phyloP scores from a whole-genome alignment of 2,329 filamentous ascomycete genomes.

The Neurospora sp. region DNA sequence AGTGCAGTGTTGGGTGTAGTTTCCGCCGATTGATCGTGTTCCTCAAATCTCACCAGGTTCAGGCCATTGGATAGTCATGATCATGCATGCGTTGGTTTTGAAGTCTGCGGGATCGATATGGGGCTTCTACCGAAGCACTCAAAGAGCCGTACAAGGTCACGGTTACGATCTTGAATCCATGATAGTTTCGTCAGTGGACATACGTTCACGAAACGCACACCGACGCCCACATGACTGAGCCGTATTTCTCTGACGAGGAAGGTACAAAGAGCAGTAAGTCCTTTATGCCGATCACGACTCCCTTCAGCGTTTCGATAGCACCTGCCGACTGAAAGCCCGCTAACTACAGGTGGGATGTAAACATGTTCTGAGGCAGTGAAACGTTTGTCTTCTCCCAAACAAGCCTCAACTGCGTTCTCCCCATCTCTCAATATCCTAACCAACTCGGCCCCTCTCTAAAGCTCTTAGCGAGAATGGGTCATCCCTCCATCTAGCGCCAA shows the following conservation, averaged over 20 bases:
- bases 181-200: too few species aligned
- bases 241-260: not conserved
- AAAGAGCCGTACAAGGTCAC: too few species aligned
- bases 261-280: not conserved
- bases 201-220: too few species aligned
- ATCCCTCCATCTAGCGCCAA: not conserved
- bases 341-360: not conserved
- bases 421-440: not conserved
- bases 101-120: too few species aligned
- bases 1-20: too few species aligned
- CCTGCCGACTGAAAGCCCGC: not conserved
- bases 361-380: not conserved
- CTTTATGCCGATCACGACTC: not conserved
- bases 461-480: accelerated
- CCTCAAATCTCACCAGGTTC: too few species aligned
- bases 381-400: not conserved
- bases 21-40: too few species aligned
- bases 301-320: not conserved
- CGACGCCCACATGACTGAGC: too few species aligned
- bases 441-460: not conserved
- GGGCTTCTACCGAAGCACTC: too few species aligned
- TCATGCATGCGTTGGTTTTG: too few species aligned
- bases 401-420: accelerated
- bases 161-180: too few species aligned
- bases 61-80: too few species aligned